Evolutionary conservation across 805 yeast species (phyloP).

Genomic region (Metschnikowia arizonensis): DNA sequence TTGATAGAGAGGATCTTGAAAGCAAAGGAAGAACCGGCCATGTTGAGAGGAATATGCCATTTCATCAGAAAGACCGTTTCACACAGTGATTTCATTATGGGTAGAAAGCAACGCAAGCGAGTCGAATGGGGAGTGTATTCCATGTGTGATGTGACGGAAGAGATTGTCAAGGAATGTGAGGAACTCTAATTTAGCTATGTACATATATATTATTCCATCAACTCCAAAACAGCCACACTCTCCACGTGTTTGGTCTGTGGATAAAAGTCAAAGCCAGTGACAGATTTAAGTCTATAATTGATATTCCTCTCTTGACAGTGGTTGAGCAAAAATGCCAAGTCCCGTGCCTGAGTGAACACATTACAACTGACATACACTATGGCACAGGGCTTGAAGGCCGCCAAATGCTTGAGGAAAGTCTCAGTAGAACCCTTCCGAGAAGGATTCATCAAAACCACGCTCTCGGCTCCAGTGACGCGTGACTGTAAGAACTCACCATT

Average conservation of each 20-base stretch:
- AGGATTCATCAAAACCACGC: slow-evolving; percentile 43
- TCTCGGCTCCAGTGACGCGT: slow-evolving; percentile 28
- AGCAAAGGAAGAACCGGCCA: slow-evolving; percentile 53
- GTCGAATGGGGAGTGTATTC: slow-evolving; percentile 65
- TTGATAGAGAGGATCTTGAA: slow-evolving; percentile 49
- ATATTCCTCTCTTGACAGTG: slow-evolving; percentile 17
- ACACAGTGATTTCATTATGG: slow-evolving; percentile 45
- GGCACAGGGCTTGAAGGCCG: slow-evolving; percentile 34
- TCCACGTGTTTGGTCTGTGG: slow-evolving; percentile 61
- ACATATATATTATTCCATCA: slow-evolving; percentile 2
- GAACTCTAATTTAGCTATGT: neutral
- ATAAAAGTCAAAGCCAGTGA: slow-evolving; percentile 44
- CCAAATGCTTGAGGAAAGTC: slow-evolving; percentile 33
- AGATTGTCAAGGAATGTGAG: slow-evolving; percentile 23
- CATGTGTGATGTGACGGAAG: slow-evolving; percentile 51
- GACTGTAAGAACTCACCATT: slow-evolving; percentile 22
- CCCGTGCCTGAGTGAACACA: slow-evolving; percentile 45
- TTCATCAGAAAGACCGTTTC: slow-evolving; percentile 49
- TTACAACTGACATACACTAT: slow-evolving; percentile 44
- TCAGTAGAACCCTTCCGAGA: slow-evolving; percentile 40
- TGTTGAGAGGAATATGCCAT: slow-evolving; percentile 64
- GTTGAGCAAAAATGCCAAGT: slow-evolving; percentile 28
- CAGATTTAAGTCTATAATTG: slow-evolving; percentile 17
- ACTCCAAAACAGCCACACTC: slow-evolving; percentile 46
- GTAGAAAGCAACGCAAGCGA: slow-evolving; percentile 52